Base-by-base conservation (phyloP, 1,284 basidiomycete genomes). In the Cutaneotrichosporon sp. region DNA sequence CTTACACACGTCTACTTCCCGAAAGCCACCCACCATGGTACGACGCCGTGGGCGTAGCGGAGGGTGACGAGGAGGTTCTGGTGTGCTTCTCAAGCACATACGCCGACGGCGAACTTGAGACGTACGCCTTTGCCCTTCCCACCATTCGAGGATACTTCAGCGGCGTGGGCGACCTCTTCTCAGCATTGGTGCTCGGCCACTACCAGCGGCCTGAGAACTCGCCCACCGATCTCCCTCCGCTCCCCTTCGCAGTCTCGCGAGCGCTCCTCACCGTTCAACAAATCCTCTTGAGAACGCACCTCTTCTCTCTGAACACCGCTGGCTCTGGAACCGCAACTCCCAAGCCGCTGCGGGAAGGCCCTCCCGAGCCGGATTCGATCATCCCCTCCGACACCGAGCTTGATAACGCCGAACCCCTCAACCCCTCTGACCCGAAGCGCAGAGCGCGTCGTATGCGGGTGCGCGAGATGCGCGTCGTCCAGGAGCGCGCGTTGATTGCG, bases 111-210 rank as follows among this genome's bases (percentile, higher is more conserved):
- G 31, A 72, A 4, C 75, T 82, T 43, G 67, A 72, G 18, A 79
- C 95, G 20, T 85, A 90, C 77, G 86, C 87, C 0, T 86, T 87
- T 68, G 84, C 83, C 49, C 87, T 98, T 11, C 89, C 91, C 0
- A 86, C 89, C 46, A 85, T 97, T 27, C 86, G 89, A 22, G 93
- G 93, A 10, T 97, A 97, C 81, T 99, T 95, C 76, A 91, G 91
- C 11, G 97, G 95, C 27, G 95, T 97, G 3, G 97, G 95, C 14
- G 95, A 99, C 76, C 86, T 98, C 56, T 99, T 99, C 81, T 94
- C 95, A 2, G 92, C 97, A 0, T 86, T 99, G 58, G 86, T 95
- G 18, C 82, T 97, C 0, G 95, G 88, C 0, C 89, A 95, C 70
- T 97, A 88, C 76, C 73, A 80, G n/a, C 70, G 76, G 16, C 54